Evolutionary conservation across 176 grass and related monocot genomes (phyloP), one percentile per base, ranked within the genome.

Genomic region (Oryza coarctata): DNA sequence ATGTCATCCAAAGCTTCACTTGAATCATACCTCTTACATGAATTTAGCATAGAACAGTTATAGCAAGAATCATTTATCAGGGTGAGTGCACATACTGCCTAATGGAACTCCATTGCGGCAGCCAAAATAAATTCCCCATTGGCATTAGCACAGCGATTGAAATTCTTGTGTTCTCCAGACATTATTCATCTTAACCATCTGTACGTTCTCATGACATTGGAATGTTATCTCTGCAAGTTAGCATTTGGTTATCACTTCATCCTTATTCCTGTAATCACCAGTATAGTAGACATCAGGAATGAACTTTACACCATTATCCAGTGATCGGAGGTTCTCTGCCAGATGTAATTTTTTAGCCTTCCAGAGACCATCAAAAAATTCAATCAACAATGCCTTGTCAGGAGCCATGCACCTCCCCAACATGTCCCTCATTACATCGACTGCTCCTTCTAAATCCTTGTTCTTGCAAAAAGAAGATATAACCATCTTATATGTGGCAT

Each of bases 401-500:
- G 92, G 94, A 77, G 83, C 78, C 45, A 94, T 89, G 40, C 71
- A 89, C 91, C 74, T 94, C 47, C n/a, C 52, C 7, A 94, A 25
- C 86, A 97, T 81, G 11, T 91, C 90, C 74, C 49, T 91, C 81
- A 97, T 80, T 25, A 92, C 78, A 69, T 97, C 88, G 7, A 86
- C 43, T 23, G 94, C 94, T 58, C 94, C 92, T 85, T 97, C 92
- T 70, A 88, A 89, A 79, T 97, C 94, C 55, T 88, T 86, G 71
- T 97, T 97, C 62, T 87, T 87, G 68, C 90, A 94, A 23, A 94
- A 94, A 57, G 92, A 84, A 66, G 90, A 94, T 83, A 94, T 70
- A 32, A 92, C 78, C 47, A 83, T 70, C 85, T 86, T 90, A 78
- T 89, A 90, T 0, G 58, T 81, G 55, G 87, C 71, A 8, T 75